These are phyloP conservation scores for Mycena metata DNA, from an alignment of 768 basidiomycete species.

Conservation along the genomic window DNA sequence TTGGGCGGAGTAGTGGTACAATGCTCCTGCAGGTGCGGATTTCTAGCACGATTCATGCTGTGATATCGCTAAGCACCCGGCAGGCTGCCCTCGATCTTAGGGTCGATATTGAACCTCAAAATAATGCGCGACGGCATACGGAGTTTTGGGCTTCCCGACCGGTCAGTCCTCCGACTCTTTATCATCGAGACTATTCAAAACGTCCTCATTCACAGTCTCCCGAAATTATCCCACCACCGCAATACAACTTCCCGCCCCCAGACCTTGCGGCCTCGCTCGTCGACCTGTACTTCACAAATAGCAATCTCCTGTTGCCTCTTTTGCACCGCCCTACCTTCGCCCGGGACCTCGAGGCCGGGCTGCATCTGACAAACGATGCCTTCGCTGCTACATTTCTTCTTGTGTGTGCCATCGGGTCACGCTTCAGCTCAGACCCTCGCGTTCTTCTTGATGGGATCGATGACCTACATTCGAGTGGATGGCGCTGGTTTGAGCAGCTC, in stretches of 20 bases:
- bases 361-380: constrained; percentile 62
- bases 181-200: no score
- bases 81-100: constrained; percentile 70
- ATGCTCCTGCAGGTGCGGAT: constrained; percentile 54
- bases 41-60: no score
- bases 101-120: constrained; percentile 45
- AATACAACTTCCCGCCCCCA: constrained; percentile 62
- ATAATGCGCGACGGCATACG: constrained; percentile 45
- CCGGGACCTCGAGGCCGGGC: constrained; percentile 57
- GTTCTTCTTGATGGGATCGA: constrained; percentile 63
- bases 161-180: constrained; percentile 48
- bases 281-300: constrained; percentile 72
- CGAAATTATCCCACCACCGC: constrained; percentile 33
- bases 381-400: constrained; percentile 66
- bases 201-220: constrained; percentile 34
- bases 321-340: constrained; percentile 83
- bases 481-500: constrained; percentile 78
- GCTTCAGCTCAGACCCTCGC: constrained; percentile 73
- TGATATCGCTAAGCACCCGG: no score
- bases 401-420: constrained; percentile 71
- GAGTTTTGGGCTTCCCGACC: constrained; percentile 66
- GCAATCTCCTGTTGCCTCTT: constrained; percentile 72
- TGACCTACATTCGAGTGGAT: constrained; percentile 63
- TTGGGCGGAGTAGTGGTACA: constrained; percentile 66
- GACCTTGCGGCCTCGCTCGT: constrained; percentile 70